phyloP scores from a whole-genome alignment of 2,329 filamentous ascomycete species.

The Ophioceras dolichostomum region DNA sequence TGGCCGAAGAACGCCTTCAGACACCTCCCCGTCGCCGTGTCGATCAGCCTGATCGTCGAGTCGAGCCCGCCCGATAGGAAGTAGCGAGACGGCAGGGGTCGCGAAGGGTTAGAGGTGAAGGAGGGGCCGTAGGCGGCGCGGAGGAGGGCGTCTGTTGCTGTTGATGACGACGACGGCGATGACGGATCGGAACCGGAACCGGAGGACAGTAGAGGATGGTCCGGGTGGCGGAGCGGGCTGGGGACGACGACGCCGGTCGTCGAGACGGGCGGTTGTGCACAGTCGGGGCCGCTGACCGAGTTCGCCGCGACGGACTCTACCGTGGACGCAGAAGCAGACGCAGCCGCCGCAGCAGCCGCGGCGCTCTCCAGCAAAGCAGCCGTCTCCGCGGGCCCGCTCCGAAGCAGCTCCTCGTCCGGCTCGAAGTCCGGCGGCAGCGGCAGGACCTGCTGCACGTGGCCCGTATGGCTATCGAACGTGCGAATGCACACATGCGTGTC shows the following conservation, averaged over 20 bases:
- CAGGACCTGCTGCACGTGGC: constrained; percentile 86
- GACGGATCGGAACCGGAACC: constrained; percentile 1
- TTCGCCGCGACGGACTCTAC: background rate
- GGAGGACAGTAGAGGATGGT: background rate
- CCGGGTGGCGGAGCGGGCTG: constrained; percentile 4
- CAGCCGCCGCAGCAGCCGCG: constrained; percentile 41
- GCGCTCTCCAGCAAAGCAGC: constrained; percentile 24
- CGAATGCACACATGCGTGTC: constrained; percentile 69
- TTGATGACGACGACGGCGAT: background rate
- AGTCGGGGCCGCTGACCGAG: background rate
- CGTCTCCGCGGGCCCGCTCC: constrained; percentile 19
- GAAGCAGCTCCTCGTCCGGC: constrained; percentile 54
- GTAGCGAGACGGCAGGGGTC: constrained; percentile 71
- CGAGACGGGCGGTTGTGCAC: constrained; percentile 14
- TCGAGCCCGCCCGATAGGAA: constrained; percentile 91
- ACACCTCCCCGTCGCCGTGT: constrained; percentile 68
- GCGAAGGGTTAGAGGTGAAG: constrained; percentile 47
- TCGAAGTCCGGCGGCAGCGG: constrained; percentile 81
- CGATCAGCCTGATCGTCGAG: constrained; percentile 86
- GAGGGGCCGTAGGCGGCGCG: constrained; percentile 45
- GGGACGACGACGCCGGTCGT: constrained; percentile 6
- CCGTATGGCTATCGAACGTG: constrained; percentile 78
- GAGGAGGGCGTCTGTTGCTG: too few species aligned
- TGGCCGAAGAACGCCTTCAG: constrained; percentile 93
- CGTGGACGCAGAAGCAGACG: constrained; percentile 8